Evolutionary conservation across 148 eudicot species (phyloP).

Genomic region (Rhododendron molle): DNA sequence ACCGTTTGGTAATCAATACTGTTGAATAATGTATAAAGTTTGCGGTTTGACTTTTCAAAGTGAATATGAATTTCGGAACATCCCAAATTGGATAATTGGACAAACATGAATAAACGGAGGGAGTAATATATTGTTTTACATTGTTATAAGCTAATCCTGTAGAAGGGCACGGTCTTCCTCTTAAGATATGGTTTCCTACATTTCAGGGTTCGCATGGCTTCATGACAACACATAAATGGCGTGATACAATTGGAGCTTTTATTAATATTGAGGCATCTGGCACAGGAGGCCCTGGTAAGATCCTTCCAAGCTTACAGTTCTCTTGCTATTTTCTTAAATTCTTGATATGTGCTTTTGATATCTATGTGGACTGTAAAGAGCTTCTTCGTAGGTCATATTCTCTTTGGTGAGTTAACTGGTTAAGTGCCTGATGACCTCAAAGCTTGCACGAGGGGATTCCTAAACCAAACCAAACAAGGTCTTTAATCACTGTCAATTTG

Average conservation of each 20-base stretch:
- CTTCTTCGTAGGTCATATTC: background rate
- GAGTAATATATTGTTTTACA: background rate
- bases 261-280: constrained; percentile 94
- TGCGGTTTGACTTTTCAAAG: background rate
- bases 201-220: constrained; percentile 96
- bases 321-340: background rate
- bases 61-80: background rate
- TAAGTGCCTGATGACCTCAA: background rate
- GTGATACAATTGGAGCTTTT: constrained; percentile 85
- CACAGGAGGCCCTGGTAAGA: constrained; percentile 81
- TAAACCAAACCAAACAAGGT: background rate
- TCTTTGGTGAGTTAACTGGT: background rate
- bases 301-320: background rate
- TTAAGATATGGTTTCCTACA: background rate
- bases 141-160: background rate
- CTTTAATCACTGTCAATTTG: background rate
- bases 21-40: background rate
- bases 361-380: background rate
- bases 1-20: background rate
- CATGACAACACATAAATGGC: constrained; percentile 86
- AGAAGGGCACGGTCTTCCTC: background rate
- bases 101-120: background rate
- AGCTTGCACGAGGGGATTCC: background rate
- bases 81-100: background rate
- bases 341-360: background rate